Evolutionary conservation across 352 stramenopile genomes (phyloP).

Genomic region (Discostella stelligera): DNA sequence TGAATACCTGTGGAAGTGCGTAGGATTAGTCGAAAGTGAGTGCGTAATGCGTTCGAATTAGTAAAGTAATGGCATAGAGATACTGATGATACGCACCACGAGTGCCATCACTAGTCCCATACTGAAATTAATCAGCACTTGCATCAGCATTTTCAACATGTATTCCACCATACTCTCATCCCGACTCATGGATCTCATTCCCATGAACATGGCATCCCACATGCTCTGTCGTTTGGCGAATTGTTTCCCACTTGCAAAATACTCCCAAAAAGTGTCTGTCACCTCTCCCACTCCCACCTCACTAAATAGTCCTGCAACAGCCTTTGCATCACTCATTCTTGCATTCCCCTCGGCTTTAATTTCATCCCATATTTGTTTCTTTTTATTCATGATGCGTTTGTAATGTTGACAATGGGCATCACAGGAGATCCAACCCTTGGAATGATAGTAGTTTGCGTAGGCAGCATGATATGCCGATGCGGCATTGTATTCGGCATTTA

Average conservation of each 20-base stretch:
- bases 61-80: not conserved
- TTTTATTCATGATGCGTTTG: constrained; percentile 65
- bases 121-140: constrained; percentile 84
- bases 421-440: constrained; percentile 82
- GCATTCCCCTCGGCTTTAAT: constrained; percentile 74
- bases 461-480: constrained; percentile 55
- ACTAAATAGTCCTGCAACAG: constrained; percentile 73
- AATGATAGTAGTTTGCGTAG: constrained; percentile 65
- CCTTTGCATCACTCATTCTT: constrained; percentile 79
- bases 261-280: constrained; percentile 81
- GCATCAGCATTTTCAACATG: constrained; percentile 65
- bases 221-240: constrained; percentile 82
- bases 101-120: constrained; percentile 81
- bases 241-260: constrained; percentile 75
- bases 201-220: constrained; percentile 82
- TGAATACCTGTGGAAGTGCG: constrained; percentile 56
- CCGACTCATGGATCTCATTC: constrained; percentile 77
- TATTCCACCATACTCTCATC: constrained; percentile 81
- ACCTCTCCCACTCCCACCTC: constrained; percentile 82
- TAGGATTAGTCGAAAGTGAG: not conserved
- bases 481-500: constrained; percentile 71
- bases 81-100: constrained; percentile 19
- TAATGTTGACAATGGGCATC: constrained; percentile 79
- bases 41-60: not conserved
- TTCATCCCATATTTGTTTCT: constrained; percentile 59